phyloP scores from a whole-genome alignment of 257 asterid genomes.

The Penstemon eatonii region DNA sequence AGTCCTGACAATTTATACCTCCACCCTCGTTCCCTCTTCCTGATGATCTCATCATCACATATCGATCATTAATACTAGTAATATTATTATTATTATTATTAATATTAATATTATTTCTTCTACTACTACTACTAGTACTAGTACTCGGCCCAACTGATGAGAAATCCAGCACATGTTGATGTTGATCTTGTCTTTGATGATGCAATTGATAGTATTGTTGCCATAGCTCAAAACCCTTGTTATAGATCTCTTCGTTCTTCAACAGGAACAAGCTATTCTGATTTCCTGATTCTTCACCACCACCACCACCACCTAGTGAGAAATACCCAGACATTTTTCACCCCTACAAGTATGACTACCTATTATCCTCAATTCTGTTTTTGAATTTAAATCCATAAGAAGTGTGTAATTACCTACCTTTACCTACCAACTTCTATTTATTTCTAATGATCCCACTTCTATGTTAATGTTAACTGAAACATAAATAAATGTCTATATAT shows the following conservation, averaged over 20 bases:
- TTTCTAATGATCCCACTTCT: too few species aligned
- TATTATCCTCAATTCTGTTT: background rate
- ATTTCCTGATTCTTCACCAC: too few species aligned
- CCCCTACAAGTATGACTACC: constrained; percentile 33
- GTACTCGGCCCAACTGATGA: too few species aligned
- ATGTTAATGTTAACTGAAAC: too few species aligned
- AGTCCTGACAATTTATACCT: constrained; percentile 53
- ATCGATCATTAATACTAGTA: too few species aligned
- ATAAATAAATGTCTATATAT: too few species aligned
- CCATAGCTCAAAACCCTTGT: constrained; percentile 91
- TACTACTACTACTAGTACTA: too few species aligned
- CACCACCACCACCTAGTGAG: constrained; percentile 48
- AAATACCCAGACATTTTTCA: constrained; percentile 73
- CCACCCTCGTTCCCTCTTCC: constrained; percentile 29
- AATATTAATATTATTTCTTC: constrained; percentile 15
- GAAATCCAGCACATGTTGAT: constrained; percentile 35
- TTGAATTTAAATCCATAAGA: constrained; percentile 48
- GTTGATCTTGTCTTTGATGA: constrained; percentile 32
- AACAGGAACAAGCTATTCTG: background rate
- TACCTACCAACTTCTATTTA: too few species aligned
- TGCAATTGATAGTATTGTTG: constrained; percentile 59
- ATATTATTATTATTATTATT: background rate
- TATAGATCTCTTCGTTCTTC: constrained; percentile 60
- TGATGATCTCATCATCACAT: constrained; percentile 20
- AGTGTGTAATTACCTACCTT: too few species aligned